phyloP scores from a whole-genome alignment of 2,329 filamentous ascomycete genomes.

The Diaporthe caulivora region DNA sequence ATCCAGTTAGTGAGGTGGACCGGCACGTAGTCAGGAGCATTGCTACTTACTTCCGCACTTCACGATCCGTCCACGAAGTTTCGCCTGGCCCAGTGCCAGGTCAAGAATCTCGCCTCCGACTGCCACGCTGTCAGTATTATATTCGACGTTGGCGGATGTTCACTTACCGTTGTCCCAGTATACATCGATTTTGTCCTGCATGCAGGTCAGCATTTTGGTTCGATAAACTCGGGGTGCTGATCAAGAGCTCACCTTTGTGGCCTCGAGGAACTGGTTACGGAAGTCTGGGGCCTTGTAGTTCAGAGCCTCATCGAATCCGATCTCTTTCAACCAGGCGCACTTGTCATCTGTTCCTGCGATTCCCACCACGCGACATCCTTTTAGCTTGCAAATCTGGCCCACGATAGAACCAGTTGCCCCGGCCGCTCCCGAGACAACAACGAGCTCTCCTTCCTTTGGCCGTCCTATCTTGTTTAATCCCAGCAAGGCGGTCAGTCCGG shows the following conservation, averaged over 20 bases:
- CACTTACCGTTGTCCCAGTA: slow-evolving; percentile 74
- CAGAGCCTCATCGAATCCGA: slow-evolving; percentile 76
- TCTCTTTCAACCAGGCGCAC: slow-evolving; percentile 70
- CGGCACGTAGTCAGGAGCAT: slow-evolving; percentile 55
- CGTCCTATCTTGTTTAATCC: slow-evolving; percentile 73
- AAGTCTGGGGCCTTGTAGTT: slow-evolving; percentile 79
- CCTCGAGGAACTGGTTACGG: slow-evolving; percentile 68
- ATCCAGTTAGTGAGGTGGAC: neutral
- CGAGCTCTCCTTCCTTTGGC: slow-evolving; percentile 72
- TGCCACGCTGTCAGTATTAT: slow-evolving; percentile 35
- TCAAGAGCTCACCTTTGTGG: slow-evolving; percentile 54
- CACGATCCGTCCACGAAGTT: slow-evolving; percentile 72
- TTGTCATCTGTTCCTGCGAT: slow-evolving; percentile 69
- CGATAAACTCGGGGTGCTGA: slow-evolving; percentile 46
- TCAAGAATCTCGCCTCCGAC: slow-evolving; percentile 80
- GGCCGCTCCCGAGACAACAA: slow-evolving; percentile 75
- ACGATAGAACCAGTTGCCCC: slow-evolving; percentile 76
- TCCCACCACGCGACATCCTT: slow-evolving; percentile 67
- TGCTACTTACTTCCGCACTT: slow-evolving; percentile 80
- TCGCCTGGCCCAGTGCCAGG: slow-evolving; percentile 73
- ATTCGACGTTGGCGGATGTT: neutral
- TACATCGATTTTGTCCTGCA: slow-evolving; percentile 69
- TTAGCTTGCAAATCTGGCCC: slow-evolving; percentile 76
- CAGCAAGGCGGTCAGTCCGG: slow-evolving; percentile 76
- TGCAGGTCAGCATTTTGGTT: neutral